Conservation (phyloP, 495 filamentous ascomycete genomes). For the Bacidia gigantensis region DNA sequence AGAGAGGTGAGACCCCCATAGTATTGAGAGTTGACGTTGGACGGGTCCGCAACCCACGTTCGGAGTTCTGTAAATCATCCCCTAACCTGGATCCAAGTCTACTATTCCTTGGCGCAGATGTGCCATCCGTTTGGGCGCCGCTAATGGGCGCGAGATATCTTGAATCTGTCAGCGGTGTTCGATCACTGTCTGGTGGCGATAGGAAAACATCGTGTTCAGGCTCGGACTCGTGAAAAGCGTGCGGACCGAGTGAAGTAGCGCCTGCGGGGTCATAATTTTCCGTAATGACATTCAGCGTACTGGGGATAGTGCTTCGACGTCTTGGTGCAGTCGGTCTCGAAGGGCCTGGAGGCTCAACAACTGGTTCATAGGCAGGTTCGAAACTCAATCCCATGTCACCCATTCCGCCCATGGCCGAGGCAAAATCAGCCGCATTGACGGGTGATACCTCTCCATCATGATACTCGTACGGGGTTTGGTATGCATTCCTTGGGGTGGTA, state of each 20-base stretch:
- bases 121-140: conserved; percentile 34
- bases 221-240: conserved; percentile 31
- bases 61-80: conserved; percentile 46
- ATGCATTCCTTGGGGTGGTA: conserved; percentile 23
- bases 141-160: conserved; percentile 52
- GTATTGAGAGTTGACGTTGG: conserved; percentile 32
- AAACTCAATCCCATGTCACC: conserved; percentile 44
- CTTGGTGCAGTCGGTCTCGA: conserved; percentile 19
- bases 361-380: neutral
- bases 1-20: conserved; percentile 36
- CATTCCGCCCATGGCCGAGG: conserved; percentile 48
- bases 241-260: conserved; percentile 26
- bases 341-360: conserved; percentile 26
- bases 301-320: conserved; percentile 26
- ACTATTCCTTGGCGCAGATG: conserved; percentile 41
- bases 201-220: conserved; percentile 38
- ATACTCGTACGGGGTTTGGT: conserved; percentile 21
- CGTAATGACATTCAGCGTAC: conserved; percentile 24
- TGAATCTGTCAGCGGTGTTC: conserved; percentile 48
- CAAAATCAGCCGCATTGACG: conserved; percentile 38
- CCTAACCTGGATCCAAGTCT: conserved; percentile 44
- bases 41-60: conserved; percentile 33
- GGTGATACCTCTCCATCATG: conserved; percentile 30
- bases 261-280: conserved; percentile 27
- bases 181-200: conserved; percentile 47